These are phyloP conservation scores for Symbiodinium natans DNA, from an alignment of 73 alveolate genomes.

Conservation along the genomic window DNA sequence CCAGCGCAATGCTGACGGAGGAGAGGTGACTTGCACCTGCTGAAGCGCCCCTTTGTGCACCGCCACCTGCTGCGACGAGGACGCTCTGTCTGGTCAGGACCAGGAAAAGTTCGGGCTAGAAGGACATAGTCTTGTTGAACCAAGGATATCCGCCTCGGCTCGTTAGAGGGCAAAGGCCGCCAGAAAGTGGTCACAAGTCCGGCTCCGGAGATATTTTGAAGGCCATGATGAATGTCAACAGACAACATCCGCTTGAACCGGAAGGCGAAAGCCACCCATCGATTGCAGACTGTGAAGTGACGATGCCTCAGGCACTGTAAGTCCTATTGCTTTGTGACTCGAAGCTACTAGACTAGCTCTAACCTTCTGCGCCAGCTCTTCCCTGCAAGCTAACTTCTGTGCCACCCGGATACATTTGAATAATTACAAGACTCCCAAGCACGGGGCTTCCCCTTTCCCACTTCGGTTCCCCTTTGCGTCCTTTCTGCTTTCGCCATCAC, in stretches of 20 bases:
- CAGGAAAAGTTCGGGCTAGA: constrained; percentile 82
- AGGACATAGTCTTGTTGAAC: constrained; percentile 77
- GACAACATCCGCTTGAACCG: too few species aligned
- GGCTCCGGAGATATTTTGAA: constrained; percentile 19
- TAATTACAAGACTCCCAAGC: too few species aligned
- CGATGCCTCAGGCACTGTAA: too few species aligned
- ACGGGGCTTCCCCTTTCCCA: too few species aligned
- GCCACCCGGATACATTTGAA: too few species aligned
- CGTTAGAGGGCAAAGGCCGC: neutral
- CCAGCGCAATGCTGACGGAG: neutral
- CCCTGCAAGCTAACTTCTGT: neutral
- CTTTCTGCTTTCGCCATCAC: too few species aligned
- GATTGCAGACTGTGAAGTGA: too few species aligned
- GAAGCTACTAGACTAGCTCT: neutral
- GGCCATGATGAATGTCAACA: too few species aligned
- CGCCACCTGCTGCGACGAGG: neutral
- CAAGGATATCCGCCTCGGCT: constrained; percentile 41
- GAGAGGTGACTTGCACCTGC: neutral
- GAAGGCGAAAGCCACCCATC: too few species aligned
- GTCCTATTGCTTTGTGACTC: too few species aligned
- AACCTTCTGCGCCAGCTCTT: neutral
- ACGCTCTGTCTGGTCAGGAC: constrained; percentile 6
- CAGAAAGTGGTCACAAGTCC: constrained; percentile 53
- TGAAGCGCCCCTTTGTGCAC: neutral
- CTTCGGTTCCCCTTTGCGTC: too few species aligned